Evolutionary conservation across 495 filamentous ascomycete genomes (phyloP).

Genomic region (Hypoxylon lienhwacheense): DNA sequence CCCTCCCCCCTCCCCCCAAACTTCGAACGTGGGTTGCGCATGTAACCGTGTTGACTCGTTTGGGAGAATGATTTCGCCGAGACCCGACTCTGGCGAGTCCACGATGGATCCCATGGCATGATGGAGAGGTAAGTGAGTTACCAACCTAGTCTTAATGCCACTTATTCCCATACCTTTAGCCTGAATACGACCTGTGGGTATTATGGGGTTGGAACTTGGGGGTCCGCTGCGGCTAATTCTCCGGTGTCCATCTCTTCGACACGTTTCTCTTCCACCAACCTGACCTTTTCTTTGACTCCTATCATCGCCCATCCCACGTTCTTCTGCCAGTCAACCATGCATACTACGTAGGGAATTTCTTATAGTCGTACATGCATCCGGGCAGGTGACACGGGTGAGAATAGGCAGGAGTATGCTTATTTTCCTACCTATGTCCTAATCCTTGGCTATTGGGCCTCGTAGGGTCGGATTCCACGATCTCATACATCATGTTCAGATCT

Average conservation of each 20-base stretch:
- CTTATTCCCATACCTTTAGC: constrained; percentile 28
- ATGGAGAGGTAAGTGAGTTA: too few species aligned
- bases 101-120: too few species aligned
- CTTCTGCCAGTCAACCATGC: background rate
- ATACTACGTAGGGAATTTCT: background rate
- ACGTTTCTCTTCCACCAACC: background rate
- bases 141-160: too few species aligned
- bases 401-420: background rate
- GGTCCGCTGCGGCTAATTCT: constrained; percentile 34
- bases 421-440: background rate
- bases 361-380: background rate
- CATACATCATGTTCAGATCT: background rate
- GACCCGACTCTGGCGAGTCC: constrained; percentile 22
- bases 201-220: too few species aligned
- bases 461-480: constrained; percentile 12
- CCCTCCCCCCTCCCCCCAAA: too few species aligned
- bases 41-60: constrained; percentile 23
- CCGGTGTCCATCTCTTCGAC: constrained; percentile 9
- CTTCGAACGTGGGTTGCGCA: constrained; percentile 1
- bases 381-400: background rate
- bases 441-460: background rate
- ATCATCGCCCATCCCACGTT: constrained; percentile 20
- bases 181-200: constrained; percentile 27
- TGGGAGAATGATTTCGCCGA: constrained; percentile 35
- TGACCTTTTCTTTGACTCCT: constrained; percentile 9